These are phyloP conservation scores for Lachnellula willkommii DNA, from an alignment of 2,329 filamentous ascomycete species.

Conservation along the genomic window DNA sequence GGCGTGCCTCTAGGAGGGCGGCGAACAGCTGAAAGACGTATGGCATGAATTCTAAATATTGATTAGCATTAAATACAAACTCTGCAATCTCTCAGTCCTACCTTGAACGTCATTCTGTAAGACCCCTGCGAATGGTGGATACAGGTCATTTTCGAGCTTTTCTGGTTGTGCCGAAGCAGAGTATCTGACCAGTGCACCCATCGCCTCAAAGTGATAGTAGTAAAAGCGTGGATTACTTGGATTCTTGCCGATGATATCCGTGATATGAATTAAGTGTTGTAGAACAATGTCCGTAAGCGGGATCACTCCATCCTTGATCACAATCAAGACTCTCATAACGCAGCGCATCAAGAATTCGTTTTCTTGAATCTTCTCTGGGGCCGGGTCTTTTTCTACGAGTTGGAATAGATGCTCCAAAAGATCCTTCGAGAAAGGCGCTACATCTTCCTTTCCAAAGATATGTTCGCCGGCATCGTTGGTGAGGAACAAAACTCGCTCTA, in stretches of 20 bases:
- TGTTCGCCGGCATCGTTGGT: conserved; percentile 69
- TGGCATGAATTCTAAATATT: conserved; percentile 72
- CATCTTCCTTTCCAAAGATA: conserved; percentile 73
- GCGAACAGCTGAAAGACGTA: conserved; percentile 96
- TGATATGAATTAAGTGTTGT: conserved; percentile 80
- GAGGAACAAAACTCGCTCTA: conserved; percentile 88
- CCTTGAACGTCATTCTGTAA: conserved; percentile 76
- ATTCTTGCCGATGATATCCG: conserved; percentile 85
- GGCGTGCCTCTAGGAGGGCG: conserved; percentile 81
- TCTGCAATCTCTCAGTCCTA: conserved; percentile 34
- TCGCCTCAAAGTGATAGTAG: conserved; percentile 95
- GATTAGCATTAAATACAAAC: conserved; percentile 29
- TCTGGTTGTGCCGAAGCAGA: conserved; percentile 63
- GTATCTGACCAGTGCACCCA: conserved; percentile 81
- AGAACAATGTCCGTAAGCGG: conserved; percentile 74
- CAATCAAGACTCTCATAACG: conserved; percentile 94
- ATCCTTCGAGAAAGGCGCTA: conserved; percentile 77
- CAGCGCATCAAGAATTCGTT: conserved; percentile 99
- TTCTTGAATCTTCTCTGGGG: conserved; percentile 91
- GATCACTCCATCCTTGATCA: conserved; percentile 77
- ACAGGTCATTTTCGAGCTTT: conserved; percentile 74
- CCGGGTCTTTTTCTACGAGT: conserved; percentile 77
- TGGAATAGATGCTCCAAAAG: conserved; percentile 86
- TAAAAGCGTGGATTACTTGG: conserved; percentile 97
- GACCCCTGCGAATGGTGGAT: conserved; percentile 75